Conservation (phyloP, 2,329 filamentous ascomycete genomes). For the Emergomyces africanus region DNA sequence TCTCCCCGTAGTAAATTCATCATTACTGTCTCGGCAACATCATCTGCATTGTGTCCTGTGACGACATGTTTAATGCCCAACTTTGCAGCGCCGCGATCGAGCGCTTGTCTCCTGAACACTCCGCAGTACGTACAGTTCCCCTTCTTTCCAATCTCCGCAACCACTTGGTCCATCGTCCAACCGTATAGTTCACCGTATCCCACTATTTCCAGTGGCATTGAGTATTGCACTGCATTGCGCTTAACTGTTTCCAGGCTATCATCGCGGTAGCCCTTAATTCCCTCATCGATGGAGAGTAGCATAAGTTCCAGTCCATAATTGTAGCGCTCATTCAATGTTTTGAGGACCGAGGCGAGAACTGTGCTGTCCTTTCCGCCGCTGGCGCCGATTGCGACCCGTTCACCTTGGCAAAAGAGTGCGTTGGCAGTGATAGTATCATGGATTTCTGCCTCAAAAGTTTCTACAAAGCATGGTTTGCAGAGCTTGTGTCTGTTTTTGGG, state of each 20-base stretch:
- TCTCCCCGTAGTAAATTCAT: conserved; percentile 95
- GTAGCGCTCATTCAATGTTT: conserved; percentile 84
- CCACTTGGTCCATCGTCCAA: conserved; percentile 99
- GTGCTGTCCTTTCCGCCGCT: conserved; percentile 97
- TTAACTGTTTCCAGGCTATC: conserved; percentile 95
- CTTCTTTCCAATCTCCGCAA: conserved; percentile 91
- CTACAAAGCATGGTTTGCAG: conserved; percentile 78
- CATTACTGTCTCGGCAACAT: conserved; percentile 90
- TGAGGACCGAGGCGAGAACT: conserved; percentile 84
- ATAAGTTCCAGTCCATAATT: conserved; percentile 76
- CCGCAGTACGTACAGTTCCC: conserved; percentile 99
- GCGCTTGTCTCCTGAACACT: conserved; percentile 84
- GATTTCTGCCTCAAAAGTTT: conserved; percentile 81
- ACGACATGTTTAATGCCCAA: conserved; percentile 86
- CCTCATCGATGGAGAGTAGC: conserved; percentile 87
- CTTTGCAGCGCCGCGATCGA: conserved; percentile 82
- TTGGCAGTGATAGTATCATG: conserved; percentile 82
- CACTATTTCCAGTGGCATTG: conserved; percentile 81
- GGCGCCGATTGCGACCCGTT: conserved; percentile 85
- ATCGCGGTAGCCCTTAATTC: conserved; percentile 92
- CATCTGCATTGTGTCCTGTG: conserved; percentile 94
- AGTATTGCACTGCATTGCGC: conserved; percentile 79
- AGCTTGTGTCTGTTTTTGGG: conserved; percentile 93
- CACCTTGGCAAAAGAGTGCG: conserved; percentile 68
- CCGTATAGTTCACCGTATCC: conserved; percentile 91